phyloP scores from a whole-genome alignment of 2,329 filamentous ascomycete genomes.

The Harringtonia lauricola region DNA sequence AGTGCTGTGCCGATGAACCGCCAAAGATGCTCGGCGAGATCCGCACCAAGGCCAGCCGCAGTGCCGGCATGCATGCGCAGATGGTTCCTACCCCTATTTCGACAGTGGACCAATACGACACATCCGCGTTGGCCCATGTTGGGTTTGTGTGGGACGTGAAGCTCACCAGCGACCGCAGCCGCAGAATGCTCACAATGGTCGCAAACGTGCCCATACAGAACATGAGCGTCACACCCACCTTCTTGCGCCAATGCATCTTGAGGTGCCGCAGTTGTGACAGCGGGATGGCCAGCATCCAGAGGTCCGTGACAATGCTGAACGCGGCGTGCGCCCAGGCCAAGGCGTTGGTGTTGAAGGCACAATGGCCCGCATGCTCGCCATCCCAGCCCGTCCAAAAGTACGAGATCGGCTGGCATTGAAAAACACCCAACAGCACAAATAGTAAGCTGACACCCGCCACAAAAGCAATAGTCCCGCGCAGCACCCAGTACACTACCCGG shows the following conservation, averaged over 20 bases:
- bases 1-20: too few relatives aligned
- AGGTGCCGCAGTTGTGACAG: constrained; percentile 28
- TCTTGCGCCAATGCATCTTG: constrained; percentile 33
- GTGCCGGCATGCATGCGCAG: constrained; percentile 21
- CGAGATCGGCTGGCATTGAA: constrained; percentile 39
- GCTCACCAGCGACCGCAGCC: constrained; percentile 17
- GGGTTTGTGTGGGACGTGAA: constrained; percentile 17
- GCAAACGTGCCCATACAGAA: constrained; percentile 31
- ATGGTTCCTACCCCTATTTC: constrained; percentile 23
- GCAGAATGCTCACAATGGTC: constrained; percentile 21
- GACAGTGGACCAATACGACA: constrained; percentile 21
- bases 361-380: constrained; percentile 31
- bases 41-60: constrained; percentile 18
- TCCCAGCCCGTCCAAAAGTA: constrained; percentile 44
- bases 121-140: constrained; percentile 18
- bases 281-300: constrained; percentile 39
- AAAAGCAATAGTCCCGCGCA: constrained; percentile 29
- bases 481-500: constrained; percentile 22
- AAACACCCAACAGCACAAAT: constrained; percentile 30
- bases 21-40: constrained; percentile 15
- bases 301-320: constrained; percentile 38
- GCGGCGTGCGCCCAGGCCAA: constrained; percentile 38
- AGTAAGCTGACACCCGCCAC: constrained; percentile 25
- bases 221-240: constrained; percentile 32
- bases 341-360: constrained; percentile 31